Percentiles rank a stretch among this genome's conserved stretches.
phyloP scores from a whole-genome alignment of 805 yeast genomes.

The Candida silvatica region DNA sequence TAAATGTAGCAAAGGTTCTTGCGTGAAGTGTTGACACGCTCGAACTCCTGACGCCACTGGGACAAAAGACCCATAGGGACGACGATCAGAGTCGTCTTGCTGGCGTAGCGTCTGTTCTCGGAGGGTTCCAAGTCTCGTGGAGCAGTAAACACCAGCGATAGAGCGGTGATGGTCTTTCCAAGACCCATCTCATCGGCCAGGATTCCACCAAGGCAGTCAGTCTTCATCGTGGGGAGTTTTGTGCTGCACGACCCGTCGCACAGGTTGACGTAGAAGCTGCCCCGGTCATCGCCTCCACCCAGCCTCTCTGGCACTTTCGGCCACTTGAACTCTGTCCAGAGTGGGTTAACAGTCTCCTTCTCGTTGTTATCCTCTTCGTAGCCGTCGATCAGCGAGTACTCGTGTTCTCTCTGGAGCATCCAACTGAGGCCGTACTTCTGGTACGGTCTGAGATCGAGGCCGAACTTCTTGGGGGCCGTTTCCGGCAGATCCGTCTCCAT shows the following conservation, averaged over 20 bases:
- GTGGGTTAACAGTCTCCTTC: constrained; percentile 51
- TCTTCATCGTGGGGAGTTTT: constrained; percentile 55
- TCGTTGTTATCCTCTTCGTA: constrained; percentile 17
- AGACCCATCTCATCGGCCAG: constrained; percentile 96
- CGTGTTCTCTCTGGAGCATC: constrained; percentile 80
- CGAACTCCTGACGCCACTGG: constrained; percentile 86
- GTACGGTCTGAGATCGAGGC: constrained; percentile 56
- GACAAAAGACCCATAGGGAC: constrained; percentile 88
- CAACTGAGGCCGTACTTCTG: constrained; percentile 83
- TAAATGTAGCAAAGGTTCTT: constrained; percentile 45
- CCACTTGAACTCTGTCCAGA: constrained; percentile 79
- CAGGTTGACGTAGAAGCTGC: constrained; percentile 61
- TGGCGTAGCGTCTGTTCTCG: constrained; percentile 53
- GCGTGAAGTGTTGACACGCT: constrained; percentile 36
- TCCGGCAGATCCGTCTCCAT: constrained; percentile 52
- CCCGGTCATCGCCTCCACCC: not conserved
- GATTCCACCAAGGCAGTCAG: constrained; percentile 71
- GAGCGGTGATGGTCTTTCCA: constrained; percentile 84
- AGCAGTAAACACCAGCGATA: constrained; percentile 61
- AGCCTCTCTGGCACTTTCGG: constrained; percentile 31
- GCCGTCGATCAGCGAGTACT: constrained; percentile 35
- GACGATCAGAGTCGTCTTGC: constrained; percentile 64
- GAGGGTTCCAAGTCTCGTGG: no score
- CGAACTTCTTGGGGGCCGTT: constrained; percentile 47
- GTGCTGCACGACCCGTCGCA: constrained; percentile 73